Conservation (phyloP, 495 filamentous ascomycete species). For the Aspergillus heteromorphus region DNA sequence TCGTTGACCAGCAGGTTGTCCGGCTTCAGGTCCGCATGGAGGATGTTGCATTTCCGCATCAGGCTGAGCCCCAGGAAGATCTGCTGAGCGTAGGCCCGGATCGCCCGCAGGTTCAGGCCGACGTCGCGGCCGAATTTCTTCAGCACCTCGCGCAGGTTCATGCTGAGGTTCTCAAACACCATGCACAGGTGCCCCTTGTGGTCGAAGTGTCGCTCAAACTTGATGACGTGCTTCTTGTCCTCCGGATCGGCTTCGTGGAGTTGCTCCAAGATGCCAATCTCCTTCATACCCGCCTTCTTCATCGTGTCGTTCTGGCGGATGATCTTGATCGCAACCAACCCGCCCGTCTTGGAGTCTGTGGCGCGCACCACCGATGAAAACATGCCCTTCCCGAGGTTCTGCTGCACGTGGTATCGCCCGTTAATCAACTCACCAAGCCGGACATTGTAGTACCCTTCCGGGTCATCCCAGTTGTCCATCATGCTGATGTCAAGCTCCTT, state of each 20-base stretch:
- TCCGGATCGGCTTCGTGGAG: conserved; percentile 78
- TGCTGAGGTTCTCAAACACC: conserved; percentile 89
- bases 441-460: conserved; percentile 92
- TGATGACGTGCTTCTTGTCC: conserved; percentile 87
- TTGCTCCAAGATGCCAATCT: conserved; percentile 84
- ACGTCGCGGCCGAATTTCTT: conserved; percentile 95
- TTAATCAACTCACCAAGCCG: conserved; percentile 85
- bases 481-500: conserved; percentile 73
- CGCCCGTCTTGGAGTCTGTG: conserved; percentile 66
- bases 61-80: conserved; percentile 85
- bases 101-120: conserved; percentile 80
- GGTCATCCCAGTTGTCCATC: conserved; percentile 89
- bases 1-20: conserved; percentile 95
- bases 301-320: conserved; percentile 92
- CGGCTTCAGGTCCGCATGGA: conserved; percentile 94
- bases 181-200: conserved; percentile 94
- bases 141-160: conserved; percentile 91
- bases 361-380: conserved; percentile 94
- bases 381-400: conserved; percentile 89
- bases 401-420: conserved; percentile 78
- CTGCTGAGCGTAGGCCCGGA: conserved; percentile 84
- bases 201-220: conserved; percentile 80
- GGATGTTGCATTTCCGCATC: conserved; percentile 82
- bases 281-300: conserved; percentile 87
- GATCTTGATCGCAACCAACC: conserved; percentile 83